Conservation (phyloP, 1,284 basidiomycete genomes). For the Pseudozyma thailandica region DNA sequence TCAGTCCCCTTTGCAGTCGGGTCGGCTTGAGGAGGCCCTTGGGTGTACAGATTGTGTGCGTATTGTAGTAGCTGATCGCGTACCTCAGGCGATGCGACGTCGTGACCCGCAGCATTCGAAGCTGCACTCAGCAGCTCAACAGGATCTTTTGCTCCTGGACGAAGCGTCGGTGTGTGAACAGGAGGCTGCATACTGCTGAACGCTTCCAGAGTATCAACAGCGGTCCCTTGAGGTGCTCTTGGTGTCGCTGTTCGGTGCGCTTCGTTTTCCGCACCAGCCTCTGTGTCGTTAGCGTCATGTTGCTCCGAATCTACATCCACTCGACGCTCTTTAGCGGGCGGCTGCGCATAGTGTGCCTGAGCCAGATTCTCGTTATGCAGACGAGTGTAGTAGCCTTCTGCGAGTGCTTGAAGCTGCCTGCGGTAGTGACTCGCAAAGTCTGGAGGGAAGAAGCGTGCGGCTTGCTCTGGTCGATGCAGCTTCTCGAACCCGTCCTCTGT, state of each 20-base stretch:
- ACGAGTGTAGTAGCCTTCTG: conserved; percentile 59
- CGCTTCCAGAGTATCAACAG: background rate
- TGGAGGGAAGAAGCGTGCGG: conserved; percentile 56
- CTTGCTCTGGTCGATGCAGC: conserved; percentile 17
- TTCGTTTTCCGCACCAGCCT: background rate
- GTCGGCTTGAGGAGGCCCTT: conserved; percentile 26
- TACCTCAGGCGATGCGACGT: conserved; percentile 50
- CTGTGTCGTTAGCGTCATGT: background rate
- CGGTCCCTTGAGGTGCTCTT: background rate
- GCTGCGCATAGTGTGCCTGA: conserved; percentile 37
- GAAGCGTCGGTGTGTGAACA: conserved; percentile 28
- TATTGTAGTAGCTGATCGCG: conserved; percentile 65
- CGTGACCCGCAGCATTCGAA: conserved; percentile 49
- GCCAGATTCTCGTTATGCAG: conserved; percentile 53
- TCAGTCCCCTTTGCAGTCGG: conserved; percentile 23
- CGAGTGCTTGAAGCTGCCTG: conserved; percentile 58
- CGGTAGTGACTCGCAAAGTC: conserved; percentile 65
- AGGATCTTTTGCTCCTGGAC: conserved; percentile 53
- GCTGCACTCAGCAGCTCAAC: conserved; percentile 56
- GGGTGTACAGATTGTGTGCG: conserved; percentile 61
- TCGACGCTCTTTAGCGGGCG: conserved; percentile 5
- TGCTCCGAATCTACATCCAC: background rate
- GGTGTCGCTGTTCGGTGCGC: background rate
- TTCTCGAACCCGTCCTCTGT: conserved; percentile 6
- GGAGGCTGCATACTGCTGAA: conserved; percentile 28